phyloP scores from a whole-genome alignment of 2,329 filamentous ascomycete genomes.

The Cercospora nicotianae region DNA sequence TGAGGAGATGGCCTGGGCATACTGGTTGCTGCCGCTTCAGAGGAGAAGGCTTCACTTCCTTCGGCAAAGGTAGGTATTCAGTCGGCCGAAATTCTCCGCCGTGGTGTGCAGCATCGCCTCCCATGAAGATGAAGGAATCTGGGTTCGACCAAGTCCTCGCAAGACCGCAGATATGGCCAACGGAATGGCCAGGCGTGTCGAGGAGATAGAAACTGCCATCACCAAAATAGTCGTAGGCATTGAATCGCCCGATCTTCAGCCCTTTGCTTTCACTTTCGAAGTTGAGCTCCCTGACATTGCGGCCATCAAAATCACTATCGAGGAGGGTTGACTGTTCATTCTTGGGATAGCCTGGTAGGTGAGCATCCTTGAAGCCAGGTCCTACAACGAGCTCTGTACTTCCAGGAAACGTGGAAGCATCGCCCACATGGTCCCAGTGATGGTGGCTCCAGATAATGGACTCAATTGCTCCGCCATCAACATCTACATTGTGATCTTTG shows the following conservation, averaged over 20 bases:
- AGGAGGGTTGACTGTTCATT: constrained; percentile 42
- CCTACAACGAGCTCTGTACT: constrained; percentile 50
- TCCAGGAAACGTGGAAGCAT: constrained; percentile 46
- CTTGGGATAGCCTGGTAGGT: constrained; percentile 49
- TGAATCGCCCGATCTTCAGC: constrained; percentile 49
- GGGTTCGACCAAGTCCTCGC: constrained; percentile 44
- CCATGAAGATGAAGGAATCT: constrained; percentile 53
- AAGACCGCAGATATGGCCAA: constrained; percentile 54
- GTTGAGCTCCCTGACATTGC: constrained; percentile 41
- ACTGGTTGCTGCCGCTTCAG: constrained; percentile 27
- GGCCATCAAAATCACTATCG: constrained; percentile 45
- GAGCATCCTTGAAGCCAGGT: constrained; percentile 47
- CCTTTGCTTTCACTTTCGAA: constrained; percentile 39
- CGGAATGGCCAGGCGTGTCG: constrained; percentile 54
- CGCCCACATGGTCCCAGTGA: constrained; percentile 42
- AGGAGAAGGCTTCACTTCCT: constrained; percentile 32
- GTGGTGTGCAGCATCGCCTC: constrained; percentile 48
- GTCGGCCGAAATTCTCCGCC: constrained; percentile 45
- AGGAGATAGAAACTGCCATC: constrained; percentile 60
- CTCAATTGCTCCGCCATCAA: constrained; percentile 40
- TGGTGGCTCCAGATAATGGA: constrained; percentile 40
- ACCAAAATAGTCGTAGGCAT: constrained; percentile 55
- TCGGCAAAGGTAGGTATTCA: constrained; percentile 43
- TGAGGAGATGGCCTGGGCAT: constrained; percentile 47
- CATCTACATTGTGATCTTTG: constrained; percentile 42